phyloP scores from a whole-genome alignment of 306 rosid species.

The Corylus americana region DNA sequence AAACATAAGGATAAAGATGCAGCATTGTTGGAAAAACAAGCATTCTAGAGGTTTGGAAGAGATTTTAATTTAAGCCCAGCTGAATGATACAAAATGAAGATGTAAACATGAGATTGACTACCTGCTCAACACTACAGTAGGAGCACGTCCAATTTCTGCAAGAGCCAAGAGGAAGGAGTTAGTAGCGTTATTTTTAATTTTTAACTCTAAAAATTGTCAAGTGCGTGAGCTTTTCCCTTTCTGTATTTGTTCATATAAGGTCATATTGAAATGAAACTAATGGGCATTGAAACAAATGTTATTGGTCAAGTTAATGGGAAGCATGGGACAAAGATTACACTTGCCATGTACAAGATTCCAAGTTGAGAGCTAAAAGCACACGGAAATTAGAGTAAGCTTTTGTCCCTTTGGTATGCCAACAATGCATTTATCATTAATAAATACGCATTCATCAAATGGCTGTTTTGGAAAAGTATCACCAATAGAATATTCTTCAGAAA shows the following conservation, averaged over 20 bases:
- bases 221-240: neutral
- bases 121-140: constrained; percentile 92
- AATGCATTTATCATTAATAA: neutral
- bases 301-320: neutral
- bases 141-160: constrained; percentile 83
- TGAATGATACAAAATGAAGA: constrained; percentile 17
- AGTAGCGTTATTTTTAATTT: constrained; percentile 7
- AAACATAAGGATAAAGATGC: constrained; percentile 24
- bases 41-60: constrained; percentile 19
- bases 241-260: neutral
- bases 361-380: constrained; percentile 2
- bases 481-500: neutral
- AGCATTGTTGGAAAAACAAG: constrained; percentile 21
- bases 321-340: neutral
- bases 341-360: neutral
- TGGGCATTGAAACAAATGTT: neutral
- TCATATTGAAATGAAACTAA: constrained; percentile 3
- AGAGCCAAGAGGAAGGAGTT: constrained; percentile 34
- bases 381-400: neutral
- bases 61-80: constrained; percentile 12
- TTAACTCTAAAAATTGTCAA: neutral
- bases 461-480: neutral
- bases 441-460: neutral
- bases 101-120: constrained; percentile 28
- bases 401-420: neutral